phyloP scores from a whole-genome alignment of 1,139 yeast genomes.

The Candida labiduridarum region DNA sequence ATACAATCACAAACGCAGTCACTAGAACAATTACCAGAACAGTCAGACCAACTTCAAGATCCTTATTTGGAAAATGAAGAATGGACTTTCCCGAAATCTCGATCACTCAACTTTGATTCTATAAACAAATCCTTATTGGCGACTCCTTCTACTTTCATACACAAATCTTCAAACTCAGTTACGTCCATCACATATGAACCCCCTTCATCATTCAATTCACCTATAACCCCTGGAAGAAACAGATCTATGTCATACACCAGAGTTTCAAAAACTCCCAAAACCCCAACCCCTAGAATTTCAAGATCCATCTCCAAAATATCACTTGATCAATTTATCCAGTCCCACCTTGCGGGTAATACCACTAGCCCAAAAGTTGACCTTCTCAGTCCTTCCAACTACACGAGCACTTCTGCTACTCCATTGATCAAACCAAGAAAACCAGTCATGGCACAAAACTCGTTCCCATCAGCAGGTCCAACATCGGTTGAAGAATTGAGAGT shows the following conservation, averaged over 20 bases:
- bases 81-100: constrained; percentile 3
- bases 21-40: constrained; percentile 1
- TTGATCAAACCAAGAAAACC: constrained; percentile 3
- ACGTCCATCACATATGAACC: constrained; percentile 2
- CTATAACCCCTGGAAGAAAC: constrained; percentile 1
- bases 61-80: constrained; percentile 3
- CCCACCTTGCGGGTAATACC: neutral
- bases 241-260: neutral
- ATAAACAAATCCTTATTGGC: constrained; percentile 2
- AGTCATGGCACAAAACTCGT: constrained; percentile 1
- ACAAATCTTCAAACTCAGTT: constrained; percentile 2
- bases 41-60: constrained; percentile 5
- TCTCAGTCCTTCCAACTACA: constrained; percentile 2
- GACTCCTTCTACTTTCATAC: neutral
- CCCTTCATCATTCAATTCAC: neutral
- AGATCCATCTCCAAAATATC: constrained; percentile 1
- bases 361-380: neutral
- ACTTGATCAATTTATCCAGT: constrained; percentile 2
- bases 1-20: neutral
- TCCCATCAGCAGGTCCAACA: neutral
- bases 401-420: neutral
- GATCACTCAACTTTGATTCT: constrained; percentile 1
- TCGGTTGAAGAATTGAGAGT: constrained; percentile 9
- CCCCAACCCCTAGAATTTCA: constrained; percentile 3
- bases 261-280: constrained; percentile 1